Evolutionary conservation across 1,284 basidiomycete species (phyloP).

Genomic region (Ustilago hordei): DNA sequence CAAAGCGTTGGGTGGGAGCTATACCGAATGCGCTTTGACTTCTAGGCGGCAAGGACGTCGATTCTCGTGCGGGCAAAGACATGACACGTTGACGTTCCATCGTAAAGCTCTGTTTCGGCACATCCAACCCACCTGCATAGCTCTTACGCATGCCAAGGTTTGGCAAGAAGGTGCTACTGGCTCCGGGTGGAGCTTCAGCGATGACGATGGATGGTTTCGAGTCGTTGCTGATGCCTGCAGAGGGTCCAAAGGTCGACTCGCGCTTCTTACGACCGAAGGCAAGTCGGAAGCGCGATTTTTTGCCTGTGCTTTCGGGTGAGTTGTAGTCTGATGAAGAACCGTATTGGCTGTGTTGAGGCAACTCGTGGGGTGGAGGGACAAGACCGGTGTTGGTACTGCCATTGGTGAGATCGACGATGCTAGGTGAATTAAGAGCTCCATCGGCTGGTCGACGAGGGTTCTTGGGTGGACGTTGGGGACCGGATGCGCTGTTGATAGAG

Average conservation of each 20-base stretch:
- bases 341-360: conserved; percentile 18
- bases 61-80: conserved; percentile 32
- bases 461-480: conserved; percentile 33
- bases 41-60: conserved; percentile 23
- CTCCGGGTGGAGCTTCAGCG: conserved; percentile 1
- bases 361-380: conserved; percentile 17
- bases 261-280: conserved; percentile 52
- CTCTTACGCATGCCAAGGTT: conserved; percentile 34
- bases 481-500: conserved; percentile 18
- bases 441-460: conserved; percentile 46
- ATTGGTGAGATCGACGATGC: conserved; percentile 18
- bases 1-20: conserved; percentile 41
- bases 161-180: conserved; percentile 22
- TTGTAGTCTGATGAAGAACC: conserved; percentile 6
- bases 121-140: conserved; percentile 36
- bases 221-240: not conserved
- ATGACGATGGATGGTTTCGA: conserved; percentile 27
- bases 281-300: conserved; percentile 31
- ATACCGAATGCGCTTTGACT: conserved; percentile 57
- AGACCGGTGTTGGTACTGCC: not conserved
- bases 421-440: conserved; percentile 25
- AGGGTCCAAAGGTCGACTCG: conserved; percentile 35
- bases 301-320: conserved; percentile 15
- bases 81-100: conserved; percentile 45
- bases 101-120: conserved; percentile 34